phyloP scores from a whole-genome alignment of 2,329 filamentous ascomycete genomes.

The Epicoccum sorghinum region DNA sequence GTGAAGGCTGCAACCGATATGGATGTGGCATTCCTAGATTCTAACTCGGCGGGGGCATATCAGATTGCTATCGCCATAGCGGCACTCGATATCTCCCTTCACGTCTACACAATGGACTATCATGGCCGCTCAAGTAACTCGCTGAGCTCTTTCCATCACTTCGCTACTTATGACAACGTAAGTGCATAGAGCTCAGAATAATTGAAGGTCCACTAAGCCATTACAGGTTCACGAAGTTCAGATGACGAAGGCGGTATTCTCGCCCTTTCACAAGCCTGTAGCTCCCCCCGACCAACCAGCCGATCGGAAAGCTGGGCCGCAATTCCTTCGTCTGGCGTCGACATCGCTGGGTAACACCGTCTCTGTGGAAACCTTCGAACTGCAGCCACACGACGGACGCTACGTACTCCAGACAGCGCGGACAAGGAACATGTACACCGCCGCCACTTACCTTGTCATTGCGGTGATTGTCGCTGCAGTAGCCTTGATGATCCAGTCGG shows the following conservation, averaged over 20 bases:
- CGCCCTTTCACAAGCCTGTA: constrained; percentile 52
- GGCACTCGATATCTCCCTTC: constrained; percentile 78
- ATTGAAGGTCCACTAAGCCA: constrained; percentile 9
- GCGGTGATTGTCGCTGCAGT: constrained; percentile 65
- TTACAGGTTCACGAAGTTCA: constrained; percentile 55
- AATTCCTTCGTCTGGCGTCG: constrained; percentile 78
- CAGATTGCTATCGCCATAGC: constrained; percentile 84
- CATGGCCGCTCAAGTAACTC: constrained; percentile 54
- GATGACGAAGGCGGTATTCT: constrained; percentile 62
- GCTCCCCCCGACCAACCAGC: constrained; percentile 23
- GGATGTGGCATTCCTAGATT: constrained; percentile 72
- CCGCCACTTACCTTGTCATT: constrained; percentile 63
- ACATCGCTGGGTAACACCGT: constrained; percentile 81
- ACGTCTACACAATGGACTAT: constrained; percentile 78
- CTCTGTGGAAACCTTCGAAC: constrained; percentile 78
- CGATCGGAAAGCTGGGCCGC: constrained; percentile 48
- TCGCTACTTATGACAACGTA: constrained; percentile 60
- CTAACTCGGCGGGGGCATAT: constrained; percentile 65
- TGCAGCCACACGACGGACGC: constrained; percentile 62
- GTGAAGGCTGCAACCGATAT: constrained; percentile 79
- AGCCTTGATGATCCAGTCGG: constrained; percentile 66
- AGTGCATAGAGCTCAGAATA: constrained; percentile 24
- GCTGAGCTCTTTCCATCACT: constrained; percentile 56
- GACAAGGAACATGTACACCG: constrained; percentile 55
- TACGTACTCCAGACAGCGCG: constrained; percentile 71